These are phyloP conservation scores for Globisporangium perplexum DNA, from an alignment of 352 stramenopile genomes.

Conservation along the genomic window DNA sequence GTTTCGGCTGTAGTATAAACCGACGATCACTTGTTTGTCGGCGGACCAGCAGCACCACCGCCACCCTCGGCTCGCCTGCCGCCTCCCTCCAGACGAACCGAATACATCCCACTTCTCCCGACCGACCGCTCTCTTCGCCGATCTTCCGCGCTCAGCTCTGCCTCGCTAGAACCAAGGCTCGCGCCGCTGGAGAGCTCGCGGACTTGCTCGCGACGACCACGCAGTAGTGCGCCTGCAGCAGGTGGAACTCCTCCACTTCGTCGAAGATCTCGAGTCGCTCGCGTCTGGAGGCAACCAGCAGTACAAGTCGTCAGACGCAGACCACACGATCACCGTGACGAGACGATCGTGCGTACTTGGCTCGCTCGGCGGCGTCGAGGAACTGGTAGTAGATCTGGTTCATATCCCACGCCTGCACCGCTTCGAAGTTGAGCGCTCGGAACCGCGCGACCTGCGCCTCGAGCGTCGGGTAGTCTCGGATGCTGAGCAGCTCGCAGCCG, in stretches of 20 bases:
- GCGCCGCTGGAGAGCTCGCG: conserved; percentile 20
- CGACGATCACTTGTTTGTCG: conserved; percentile 21
- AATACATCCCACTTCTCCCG: not conserved
- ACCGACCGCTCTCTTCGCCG: not conserved
- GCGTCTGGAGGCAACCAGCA: conserved; percentile 24
- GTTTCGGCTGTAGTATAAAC: conserved; percentile 90
- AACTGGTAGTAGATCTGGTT: conserved; percentile 91
- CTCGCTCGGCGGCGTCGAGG: conserved; percentile 56
- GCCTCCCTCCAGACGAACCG: not conserved
- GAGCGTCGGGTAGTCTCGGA: conserved; percentile 69
- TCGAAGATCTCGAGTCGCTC: conserved; percentile 91
- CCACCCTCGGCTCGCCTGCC: too few relatives aligned
- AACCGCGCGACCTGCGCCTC: conserved; percentile 75
- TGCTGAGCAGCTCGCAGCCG: conserved; percentile 85
- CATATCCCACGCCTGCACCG: conserved; percentile 86
- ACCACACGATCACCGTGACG: not conserved
- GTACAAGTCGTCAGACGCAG: not conserved
- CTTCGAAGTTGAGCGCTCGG: conserved; percentile 52
- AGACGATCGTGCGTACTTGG: conserved; percentile 36
- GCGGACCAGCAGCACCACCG: conserved; percentile 1
- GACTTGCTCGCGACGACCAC: conserved; percentile 74
- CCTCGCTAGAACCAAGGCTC: conserved; percentile 22
- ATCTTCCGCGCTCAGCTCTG: not conserved
- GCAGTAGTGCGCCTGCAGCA: conserved; percentile 90
- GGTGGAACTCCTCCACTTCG: conserved; percentile 90